Evolutionary conservation across 2,329 filamentous ascomycete genomes (phyloP).

Genomic region (Apiospora arundinis): DNA sequence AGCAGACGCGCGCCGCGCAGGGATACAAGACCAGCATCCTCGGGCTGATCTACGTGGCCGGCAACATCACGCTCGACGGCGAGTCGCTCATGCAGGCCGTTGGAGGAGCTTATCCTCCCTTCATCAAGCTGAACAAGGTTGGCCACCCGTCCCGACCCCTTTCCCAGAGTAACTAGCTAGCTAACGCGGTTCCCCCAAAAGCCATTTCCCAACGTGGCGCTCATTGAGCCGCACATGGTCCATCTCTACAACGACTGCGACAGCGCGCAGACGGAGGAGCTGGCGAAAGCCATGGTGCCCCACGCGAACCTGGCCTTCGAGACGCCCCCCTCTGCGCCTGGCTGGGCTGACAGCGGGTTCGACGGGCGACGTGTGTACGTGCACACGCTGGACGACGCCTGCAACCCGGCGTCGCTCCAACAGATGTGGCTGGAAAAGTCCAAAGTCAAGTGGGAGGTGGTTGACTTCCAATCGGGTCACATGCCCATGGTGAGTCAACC

Average conservation of each 20-base stretch:
- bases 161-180: background rate
- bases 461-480: slow-evolving; percentile 34
- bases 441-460: slow-evolving; percentile 34
- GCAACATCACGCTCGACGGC: slow-evolving; percentile 31
- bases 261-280: slow-evolving; percentile 22
- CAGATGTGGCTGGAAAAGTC: slow-evolving; percentile 34
- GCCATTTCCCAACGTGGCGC: slow-evolving; percentile 27
- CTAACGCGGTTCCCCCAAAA: background rate
- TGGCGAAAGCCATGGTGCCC: slow-evolving; percentile 26
- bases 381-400: slow-evolving; percentile 31
- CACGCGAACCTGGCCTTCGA: slow-evolving; percentile 31
- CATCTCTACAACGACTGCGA: slow-evolving; percentile 34
- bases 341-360: slow-evolving; percentile 30
- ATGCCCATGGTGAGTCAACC: slow-evolving; percentile 38
- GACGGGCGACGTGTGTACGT: slow-evolving; percentile 30
- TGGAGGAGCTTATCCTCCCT: slow-evolving; percentile 30
- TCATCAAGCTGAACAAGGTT: slow-evolving; percentile 31
- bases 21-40: slow-evolving; percentile 27
- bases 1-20: slow-evolving; percentile 25
- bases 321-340: slow-evolving; percentile 29
- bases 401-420: slow-evolving; percentile 32
- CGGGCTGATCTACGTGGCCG: slow-evolving; percentile 31
- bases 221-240: slow-evolving; percentile 34
- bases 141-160: background rate
- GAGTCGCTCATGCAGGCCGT: slow-evolving; percentile 28